Percentiles rank a stretch among this genome's conserved stretches.
Evolutionary conservation across 140 eudicot genomes (phyloP).

Genomic region (Ambrosia hybrid): DNA sequence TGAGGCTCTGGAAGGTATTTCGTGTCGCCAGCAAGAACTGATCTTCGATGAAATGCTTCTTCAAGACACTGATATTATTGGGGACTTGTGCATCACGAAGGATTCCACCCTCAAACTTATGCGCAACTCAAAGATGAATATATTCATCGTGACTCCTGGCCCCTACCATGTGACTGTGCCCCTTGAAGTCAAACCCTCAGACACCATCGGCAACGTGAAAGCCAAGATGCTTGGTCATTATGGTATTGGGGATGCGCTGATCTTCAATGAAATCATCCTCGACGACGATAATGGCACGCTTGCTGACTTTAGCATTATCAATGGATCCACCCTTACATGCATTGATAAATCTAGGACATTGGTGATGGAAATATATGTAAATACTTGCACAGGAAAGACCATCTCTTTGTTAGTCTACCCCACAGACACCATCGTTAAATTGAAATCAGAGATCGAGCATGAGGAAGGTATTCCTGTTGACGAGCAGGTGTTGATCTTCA

Average conservation of each 20-base stretch:
- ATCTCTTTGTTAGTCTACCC: not conserved
- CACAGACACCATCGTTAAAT: not conserved
- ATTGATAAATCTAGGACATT: not conserved
- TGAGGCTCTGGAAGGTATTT: too few species aligned
- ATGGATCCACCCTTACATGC: not conserved
- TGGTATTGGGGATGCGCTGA: not conserved
- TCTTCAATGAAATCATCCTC: not conserved
- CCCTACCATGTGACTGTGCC: not conserved
- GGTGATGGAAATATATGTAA: not conserved
- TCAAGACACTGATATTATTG: too few species aligned
- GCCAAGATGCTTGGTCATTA: not conserved
- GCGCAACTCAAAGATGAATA: not conserved
- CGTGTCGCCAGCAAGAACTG: too few species aligned
- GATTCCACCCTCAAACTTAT: not conserved
- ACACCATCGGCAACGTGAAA: conserved; percentile 1
- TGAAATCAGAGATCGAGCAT: not conserved
- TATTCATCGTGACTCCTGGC: not conserved
- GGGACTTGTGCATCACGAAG: too few species aligned
- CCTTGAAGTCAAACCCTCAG: not conserved
- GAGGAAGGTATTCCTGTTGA: not conserved
- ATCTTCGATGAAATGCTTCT: too few species aligned
- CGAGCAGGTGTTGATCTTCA: conserved; percentile 6
- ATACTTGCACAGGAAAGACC: not conserved
- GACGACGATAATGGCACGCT: not conserved
- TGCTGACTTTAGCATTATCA: not conserved